Evolutionary conservation across 176 grass and related monocot species (phyloP).

Genomic region (Triticum dicoccoides): DNA sequence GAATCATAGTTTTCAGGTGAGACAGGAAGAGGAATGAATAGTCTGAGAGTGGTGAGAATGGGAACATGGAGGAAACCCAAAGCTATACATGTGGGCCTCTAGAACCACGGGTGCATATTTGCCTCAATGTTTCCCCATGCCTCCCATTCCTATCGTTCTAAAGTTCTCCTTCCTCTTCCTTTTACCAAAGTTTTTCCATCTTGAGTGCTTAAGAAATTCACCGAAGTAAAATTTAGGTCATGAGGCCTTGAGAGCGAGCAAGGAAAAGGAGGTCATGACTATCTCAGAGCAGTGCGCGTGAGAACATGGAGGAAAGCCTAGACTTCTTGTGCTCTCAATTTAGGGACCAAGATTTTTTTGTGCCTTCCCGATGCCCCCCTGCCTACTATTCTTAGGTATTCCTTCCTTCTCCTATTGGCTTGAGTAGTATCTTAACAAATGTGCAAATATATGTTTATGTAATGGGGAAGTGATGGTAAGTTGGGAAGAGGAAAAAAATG

Average conservation of each 20-base stretch:
- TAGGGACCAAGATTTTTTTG: neutral
- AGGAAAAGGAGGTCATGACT: conserved; percentile 17
- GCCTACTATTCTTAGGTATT: neutral
- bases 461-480: neutral
- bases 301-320: too few species aligned
- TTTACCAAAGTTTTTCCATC: neutral
- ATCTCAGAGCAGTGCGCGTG: too few species aligned
- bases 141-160: conserved; percentile 18
- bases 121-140: conserved; percentile 13
- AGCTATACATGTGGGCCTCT: neutral
- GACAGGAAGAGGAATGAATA: conserved; percentile 10
- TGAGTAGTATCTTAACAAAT: too few species aligned
- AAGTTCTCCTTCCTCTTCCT: neutral
- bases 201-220: too few species aligned
- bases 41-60: neutral
- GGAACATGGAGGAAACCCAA: conserved; percentile 11
- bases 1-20: neutral
- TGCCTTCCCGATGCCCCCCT: conserved; percentile 18
- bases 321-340: too few species aligned
- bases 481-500: neutral
- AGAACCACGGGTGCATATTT: neutral
- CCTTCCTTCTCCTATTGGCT: neutral
- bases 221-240: too few species aligned
- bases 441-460: neutral
- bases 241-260: neutral